Base-by-base conservation (phyloP, 495 filamentous ascomycete species). In the Alectoria sarmentosa region DNA sequence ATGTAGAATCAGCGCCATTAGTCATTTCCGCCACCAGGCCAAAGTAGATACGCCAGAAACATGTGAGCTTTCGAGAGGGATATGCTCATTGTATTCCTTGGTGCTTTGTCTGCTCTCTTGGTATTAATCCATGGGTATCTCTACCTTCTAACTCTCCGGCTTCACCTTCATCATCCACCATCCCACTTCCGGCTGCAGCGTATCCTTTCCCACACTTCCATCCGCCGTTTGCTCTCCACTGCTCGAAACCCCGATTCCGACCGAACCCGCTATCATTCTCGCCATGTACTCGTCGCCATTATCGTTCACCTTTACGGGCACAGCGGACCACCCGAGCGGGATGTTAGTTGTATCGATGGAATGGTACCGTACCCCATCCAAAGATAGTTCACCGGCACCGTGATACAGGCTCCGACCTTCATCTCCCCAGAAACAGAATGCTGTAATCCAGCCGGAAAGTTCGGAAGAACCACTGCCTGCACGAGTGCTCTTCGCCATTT, bases 371-470 rank as follows among this genome's bases (percentile, higher is more conserved):
- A 62, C 67, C 6, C 58, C 65, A 59, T 73, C 72, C n/a, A 74
- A 39, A 21, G 52, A 46, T 11, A 66, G 14, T 42, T n/a, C n/a
- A n/a, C 15, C 15, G 17, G 17, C n/a, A 6, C 38, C 6, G 26
- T 65, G 17, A 34, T 69, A 54, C n/a, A 76, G 32, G 60, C 14
- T 62, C 14, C 58, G 34, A 15, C 80, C 79, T 7, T 75, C 60
- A 14, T 66, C 69, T 28, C 74, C 57, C 79, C 79, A 82, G 69
- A 76, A 79, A 49, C 72, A 74, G 71, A 81, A 83, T 0, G 74
- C 79, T 0, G 77, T 76, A 63, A 81, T 73, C 78, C 77, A 83
- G 21, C 80, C 78, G 1, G 68, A 73, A 1, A 77, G 58, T 44
- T 69, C 69, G 7, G 62, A 38, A 5, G 72, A 64, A 1, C 73